Evolutionary conservation across 441 rosid genomes (phyloP), one percentile per base, ranked within the genome.

Genomic region (Erodium texanum): DNA sequence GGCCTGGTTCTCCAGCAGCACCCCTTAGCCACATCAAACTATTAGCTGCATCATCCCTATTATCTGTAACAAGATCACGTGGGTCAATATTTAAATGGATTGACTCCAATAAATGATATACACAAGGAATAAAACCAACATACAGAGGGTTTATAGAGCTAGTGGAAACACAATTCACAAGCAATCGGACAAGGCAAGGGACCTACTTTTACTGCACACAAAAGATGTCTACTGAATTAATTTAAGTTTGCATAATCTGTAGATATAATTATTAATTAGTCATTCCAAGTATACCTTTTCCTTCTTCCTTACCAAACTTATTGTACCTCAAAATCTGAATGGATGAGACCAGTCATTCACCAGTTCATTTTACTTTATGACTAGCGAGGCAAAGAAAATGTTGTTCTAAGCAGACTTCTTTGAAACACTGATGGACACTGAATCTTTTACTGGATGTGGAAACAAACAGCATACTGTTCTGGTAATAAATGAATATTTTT

Each of bases 11-110:
- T 50, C 82, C 88, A 65, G 63, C 16, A 58, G 79, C 91, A 56
- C 87, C 89, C 64, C 83, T 77, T 43, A 87, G 75, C 99, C 98
- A 96, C 93, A 96, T 83, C 76, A 92, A 67, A 70, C 88, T 93
- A 9, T 86, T 93, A 32, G 91, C 94, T 59, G 64, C 77, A 82
- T 90, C 58, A 96, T 79, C 70, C 96, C 98, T 89, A 27, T 66
- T 41, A 48, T 11, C 32, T 74, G 66, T 50, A 67, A 24, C 69
- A 19, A 7, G 32, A 59, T 10, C 32, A 59, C 3, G 15, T 59
- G 32, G 23, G 23, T 7, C 19, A 68, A 29, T 74, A 4, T 22
- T 23, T 59, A 24, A 12, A 20, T 20, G 27, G 27, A 58, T 15
- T 22, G 23, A 58, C 62, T 58, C 23, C 5, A 58, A 10, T 19